Conservation (phyloP, 106 monocot species). For the Ottelia alismoides region DNA sequence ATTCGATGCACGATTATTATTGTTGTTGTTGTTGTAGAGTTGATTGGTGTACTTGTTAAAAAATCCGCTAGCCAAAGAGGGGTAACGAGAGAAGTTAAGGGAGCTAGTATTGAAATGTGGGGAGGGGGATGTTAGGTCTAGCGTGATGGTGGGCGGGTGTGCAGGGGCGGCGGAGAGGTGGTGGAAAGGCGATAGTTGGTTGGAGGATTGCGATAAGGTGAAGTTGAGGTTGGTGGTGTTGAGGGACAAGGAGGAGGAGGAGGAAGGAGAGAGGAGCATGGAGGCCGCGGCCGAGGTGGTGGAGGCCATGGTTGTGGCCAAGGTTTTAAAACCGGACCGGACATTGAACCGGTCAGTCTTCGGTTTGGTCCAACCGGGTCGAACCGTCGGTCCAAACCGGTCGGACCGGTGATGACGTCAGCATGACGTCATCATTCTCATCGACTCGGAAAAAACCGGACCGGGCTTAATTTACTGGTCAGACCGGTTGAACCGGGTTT, state of each 20-base stretch:
- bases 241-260: slow-evolving; percentile 11
- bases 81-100: background rate
- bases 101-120: background rate
- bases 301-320: slow-evolving; percentile 70
- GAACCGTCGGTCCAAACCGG: too few species aligned
- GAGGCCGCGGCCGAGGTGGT: slow-evolving; percentile 66
- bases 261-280: slow-evolving; percentile 69
- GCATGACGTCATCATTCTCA: too few species aligned
- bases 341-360: too few species aligned
- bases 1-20: background rate
- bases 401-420: too few species aligned
- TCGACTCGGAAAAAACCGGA: too few species aligned
- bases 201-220: slow-evolving; percentile 22
- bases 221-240: slow-evolving; percentile 33
- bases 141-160: slow-evolving; percentile 14
- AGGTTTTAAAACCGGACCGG: too few species aligned
- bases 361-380: too few species aligned
- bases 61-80: background rate
- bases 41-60: background rate
- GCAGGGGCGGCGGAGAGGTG: slow-evolving; percentile 15
- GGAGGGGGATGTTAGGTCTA: slow-evolving; percentile 14
- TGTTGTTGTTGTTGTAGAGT: background rate
- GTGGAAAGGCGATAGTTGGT: slow-evolving; percentile 5
- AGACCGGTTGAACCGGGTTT: too few species aligned
- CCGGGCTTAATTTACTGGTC: too few species aligned